phyloP scores from a whole-genome alignment of 257 asterid genomes.

The Solanum boliviense region DNA sequence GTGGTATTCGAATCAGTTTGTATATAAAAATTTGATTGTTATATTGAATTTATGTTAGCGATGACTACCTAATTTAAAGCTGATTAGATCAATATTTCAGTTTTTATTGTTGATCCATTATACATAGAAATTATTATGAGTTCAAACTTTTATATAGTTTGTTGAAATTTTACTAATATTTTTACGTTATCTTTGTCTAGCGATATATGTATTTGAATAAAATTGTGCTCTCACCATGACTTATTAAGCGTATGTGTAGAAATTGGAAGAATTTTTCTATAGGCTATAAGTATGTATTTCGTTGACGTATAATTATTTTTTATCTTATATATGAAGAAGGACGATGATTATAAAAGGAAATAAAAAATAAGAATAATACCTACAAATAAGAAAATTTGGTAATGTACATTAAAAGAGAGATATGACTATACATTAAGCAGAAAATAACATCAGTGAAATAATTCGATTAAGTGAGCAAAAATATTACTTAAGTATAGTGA shows the following conservation, averaged over 20 bases:
- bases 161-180: neutral
- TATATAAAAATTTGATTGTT: neutral
- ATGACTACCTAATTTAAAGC: fast-evolving
- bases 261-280: neutral
- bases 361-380: neutral
- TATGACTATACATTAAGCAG: neutral
- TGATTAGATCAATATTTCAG: neutral
- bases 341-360: neutral
- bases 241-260: neutral
- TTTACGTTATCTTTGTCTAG: neutral
- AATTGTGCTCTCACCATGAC: neutral
- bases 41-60: neutral
- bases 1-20: neutral
- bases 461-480: neutral
- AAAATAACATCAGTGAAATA: neutral
- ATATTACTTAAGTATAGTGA: neutral
- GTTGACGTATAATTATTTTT: too few species aligned
- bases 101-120: neutral
- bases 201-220: neutral
- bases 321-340: too few species aligned
- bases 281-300: too few species aligned
- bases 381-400: neutral
- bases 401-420: too few species aligned
- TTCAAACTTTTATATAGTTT: neutral
- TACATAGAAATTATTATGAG: neutral